Conservation (phyloP, 1,284 basidiomycete genomes). For the Boletus semigastroideus region DNA sequence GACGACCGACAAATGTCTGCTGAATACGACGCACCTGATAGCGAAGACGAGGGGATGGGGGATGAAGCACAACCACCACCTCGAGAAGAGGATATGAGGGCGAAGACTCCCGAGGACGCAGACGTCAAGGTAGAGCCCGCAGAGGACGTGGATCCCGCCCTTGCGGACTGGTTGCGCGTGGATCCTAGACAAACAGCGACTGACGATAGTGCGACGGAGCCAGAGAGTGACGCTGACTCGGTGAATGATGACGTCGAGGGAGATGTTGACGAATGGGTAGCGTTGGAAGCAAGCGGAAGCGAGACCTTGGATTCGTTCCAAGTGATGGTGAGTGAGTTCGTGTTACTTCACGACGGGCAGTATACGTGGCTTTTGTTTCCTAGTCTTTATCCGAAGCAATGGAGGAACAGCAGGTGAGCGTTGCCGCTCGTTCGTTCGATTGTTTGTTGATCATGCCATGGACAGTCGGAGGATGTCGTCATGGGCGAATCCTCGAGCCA, state of each 20-base stretch:
- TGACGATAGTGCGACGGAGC: constrained; percentile 40
- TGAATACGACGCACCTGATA: constrained; percentile 43
- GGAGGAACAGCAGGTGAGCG: constrained; percentile 10
- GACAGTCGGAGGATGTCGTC: constrained; percentile 35
- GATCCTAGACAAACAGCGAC: constrained; percentile 22
- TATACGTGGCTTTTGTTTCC: neutral
- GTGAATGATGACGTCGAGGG: constrained; percentile 57
- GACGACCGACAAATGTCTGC: constrained; percentile 38
- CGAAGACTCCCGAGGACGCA: constrained; percentile 20
- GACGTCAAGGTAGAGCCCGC: constrained; percentile 31
- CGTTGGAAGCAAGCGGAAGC: constrained; percentile 19
- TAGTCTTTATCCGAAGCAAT: constrained; percentile 20
- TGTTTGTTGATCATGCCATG: neutral
- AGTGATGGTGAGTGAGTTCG: constrained; percentile 20
- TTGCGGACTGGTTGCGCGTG: constrained; percentile 68
- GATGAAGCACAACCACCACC: constrained; percentile 12
- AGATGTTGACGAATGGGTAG: constrained; percentile 34
- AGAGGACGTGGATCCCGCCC: constrained; percentile 41
- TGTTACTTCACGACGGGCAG: neutral
- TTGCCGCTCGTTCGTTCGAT: neutral
- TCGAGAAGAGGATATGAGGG: constrained; percentile 12
- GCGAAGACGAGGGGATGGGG: constrained; percentile 33
- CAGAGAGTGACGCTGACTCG: constrained; percentile 69
- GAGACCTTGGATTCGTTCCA: constrained; percentile 26
- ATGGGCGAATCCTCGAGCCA: constrained; percentile 75